These are phyloP conservation scores for Aspergillus sp. DNA, from an alignment of 2,329 filamentous ascomycete species.

Conservation along the genomic window DNA sequence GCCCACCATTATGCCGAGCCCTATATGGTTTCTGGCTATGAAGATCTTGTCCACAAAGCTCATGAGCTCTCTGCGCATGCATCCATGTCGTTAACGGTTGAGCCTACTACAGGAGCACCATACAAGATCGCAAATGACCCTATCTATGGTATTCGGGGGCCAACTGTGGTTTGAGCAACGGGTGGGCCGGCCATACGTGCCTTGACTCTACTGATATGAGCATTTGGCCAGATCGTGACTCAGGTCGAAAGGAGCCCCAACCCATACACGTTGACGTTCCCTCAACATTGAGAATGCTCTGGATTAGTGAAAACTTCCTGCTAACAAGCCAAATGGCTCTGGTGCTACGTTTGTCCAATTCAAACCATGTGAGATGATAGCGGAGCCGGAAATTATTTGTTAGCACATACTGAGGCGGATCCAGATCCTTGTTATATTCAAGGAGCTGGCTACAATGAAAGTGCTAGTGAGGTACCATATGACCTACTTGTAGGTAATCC, in stretches of 20 bases:
- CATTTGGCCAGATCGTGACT: neutral
- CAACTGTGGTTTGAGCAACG: slow-evolving; percentile 39
- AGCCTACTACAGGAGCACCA: slow-evolving; percentile 30
- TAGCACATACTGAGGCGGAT: too few relatives aligned
- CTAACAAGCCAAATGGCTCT: too few relatives aligned
- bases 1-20: slow-evolving; percentile 62
- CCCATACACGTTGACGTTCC: neutral
- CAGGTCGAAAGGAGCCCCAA: neutral
- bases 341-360: too few relatives aligned
- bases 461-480: neutral
- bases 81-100: slow-evolving; percentile 8
- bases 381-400: too few relatives aligned
- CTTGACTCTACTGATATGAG: neutral
- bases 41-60: slow-evolving; percentile 64
- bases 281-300: too few relatives aligned
- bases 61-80: slow-evolving; percentile 46
- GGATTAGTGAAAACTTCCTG: too few relatives aligned
- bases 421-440: too few relatives aligned
- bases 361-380: too few relatives aligned
- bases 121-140: slow-evolving; percentile 43
- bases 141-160: slow-evolving; percentile 31
- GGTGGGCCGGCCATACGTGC: neutral
- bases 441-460: too few relatives aligned
- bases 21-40: slow-evolving; percentile 83
- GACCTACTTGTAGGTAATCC: neutral